Conservation (phyloP, 2,329 filamentous ascomycete genomes). For the Aspergillus texensis region DNA sequence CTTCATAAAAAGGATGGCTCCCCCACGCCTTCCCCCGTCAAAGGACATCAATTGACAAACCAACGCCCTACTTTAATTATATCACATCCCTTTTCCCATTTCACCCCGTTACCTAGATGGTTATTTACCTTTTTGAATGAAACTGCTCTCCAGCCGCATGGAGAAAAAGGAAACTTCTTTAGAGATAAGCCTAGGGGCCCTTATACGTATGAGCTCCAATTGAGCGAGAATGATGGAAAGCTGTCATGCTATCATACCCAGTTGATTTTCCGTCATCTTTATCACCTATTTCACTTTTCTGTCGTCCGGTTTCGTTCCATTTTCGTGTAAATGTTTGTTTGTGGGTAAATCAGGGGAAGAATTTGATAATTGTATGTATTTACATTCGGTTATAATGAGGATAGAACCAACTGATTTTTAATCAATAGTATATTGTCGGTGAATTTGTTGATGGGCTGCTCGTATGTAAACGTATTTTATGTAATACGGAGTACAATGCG, state of each 20-base stretch:
- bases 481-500: too few relatives aligned
- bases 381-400: background rate
- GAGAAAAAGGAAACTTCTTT: background rate
- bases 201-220: constrained; percentile 5
- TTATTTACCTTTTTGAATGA: constrained; percentile 6
- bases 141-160: background rate
- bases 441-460: too few relatives aligned
- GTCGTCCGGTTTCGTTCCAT: background rate
- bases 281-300: background rate
- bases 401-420: background rate
- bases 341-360: background rate
- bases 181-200: background rate
- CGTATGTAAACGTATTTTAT: too few relatives aligned
- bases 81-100: background rate
- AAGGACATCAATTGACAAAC: background rate
- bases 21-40: constrained; percentile 4
- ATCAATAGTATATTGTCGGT: background rate
- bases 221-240: background rate
- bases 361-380: background rate
- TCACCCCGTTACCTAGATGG: constrained; percentile 2
- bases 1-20: background rate
- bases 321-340: constrained; percentile 13
- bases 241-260: background rate
- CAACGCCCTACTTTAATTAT: constrained; percentile 6
- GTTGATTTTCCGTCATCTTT: background rate